Percentiles rank a stretch among this genome's conserved stretches.
Evolutionary conservation across 352 stramenopile species (phyloP).

Genomic region (Discostella stelligera): DNA sequence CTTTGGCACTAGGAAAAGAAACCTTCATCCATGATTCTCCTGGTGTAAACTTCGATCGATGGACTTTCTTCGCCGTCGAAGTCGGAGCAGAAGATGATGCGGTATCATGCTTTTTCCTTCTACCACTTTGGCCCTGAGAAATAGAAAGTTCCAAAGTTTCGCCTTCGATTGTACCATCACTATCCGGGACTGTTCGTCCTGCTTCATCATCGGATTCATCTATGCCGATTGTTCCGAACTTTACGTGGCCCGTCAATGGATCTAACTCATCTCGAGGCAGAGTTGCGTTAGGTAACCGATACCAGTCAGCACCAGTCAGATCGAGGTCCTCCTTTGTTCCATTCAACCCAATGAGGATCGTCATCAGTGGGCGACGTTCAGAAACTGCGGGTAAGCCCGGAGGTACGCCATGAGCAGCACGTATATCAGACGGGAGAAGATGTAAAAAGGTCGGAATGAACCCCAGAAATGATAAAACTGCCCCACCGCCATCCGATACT

Average conservation of each 20-base stretch:
- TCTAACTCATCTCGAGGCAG: constrained; percentile 70
- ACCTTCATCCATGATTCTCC: constrained; percentile 80
- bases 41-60: constrained; percentile 59
- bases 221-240: constrained; percentile 65
- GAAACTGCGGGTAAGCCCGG: constrained; percentile 66
- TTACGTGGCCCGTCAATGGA: constrained; percentile 52
- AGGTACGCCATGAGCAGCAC: constrained; percentile 66
- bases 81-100: constrained; percentile 14
- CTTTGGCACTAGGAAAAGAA: constrained; percentile 80
- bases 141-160: constrained; percentile 6
- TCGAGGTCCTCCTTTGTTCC: constrained; percentile 71
- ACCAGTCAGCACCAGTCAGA: constrained; percentile 79
- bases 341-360: constrained; percentile 69
- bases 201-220: constrained; percentile 22
- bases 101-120: constrained; percentile 35
- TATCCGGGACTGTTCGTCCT: not conserved
- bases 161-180: constrained; percentile 24
- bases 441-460: constrained; percentile 79
- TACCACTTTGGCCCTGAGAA: constrained; percentile 26
- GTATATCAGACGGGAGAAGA: constrained; percentile 62
- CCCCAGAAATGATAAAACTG: constrained; percentile 69
- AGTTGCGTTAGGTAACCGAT: constrained; percentile 66
- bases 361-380: constrained; percentile 75
- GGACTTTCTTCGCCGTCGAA: constrained; percentile 29
- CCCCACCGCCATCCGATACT: constrained; percentile 37